These are phyloP conservation scores for Hericium alpestre DNA, from an alignment of 768 basidiomycete species.

Conservation along the genomic window DNA sequence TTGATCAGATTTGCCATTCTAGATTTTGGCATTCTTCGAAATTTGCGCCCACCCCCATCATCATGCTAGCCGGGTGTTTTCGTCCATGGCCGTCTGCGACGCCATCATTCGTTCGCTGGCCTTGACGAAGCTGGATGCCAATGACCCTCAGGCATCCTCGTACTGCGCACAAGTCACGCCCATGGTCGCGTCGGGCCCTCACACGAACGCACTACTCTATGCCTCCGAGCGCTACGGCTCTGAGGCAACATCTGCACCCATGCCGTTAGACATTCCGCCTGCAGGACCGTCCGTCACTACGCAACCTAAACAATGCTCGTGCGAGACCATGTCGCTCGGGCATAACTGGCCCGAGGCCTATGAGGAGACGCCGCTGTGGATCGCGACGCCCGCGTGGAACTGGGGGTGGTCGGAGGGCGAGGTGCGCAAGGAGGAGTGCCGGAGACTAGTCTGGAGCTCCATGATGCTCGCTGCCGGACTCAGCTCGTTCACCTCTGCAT, in stretches of 20 bases:
- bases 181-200: not conserved
- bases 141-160: constrained; percentile 26
- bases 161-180: constrained; percentile 6
- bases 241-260: not conserved
- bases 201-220: not conserved
- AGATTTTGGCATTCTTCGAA: constrained; percentile 68
- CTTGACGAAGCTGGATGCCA: constrained; percentile 48
- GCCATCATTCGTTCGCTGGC: constrained; percentile 53
- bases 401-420: constrained; percentile 48
- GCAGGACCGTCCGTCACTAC: not conserved
- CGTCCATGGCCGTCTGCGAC: constrained; percentile 54
- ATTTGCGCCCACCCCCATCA: constrained; percentile 58
- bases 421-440: constrained; percentile 59
- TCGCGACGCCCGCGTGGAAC: constrained; percentile 55
- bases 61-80: constrained; percentile 40
- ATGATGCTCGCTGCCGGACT: constrained; percentile 56
- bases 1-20: constrained; percentile 1
- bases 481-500: constrained; percentile 46
- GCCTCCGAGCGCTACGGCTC: not conserved
- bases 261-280: not conserved
- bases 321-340: constrained; percentile 39
- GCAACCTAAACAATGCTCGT: constrained; percentile 29
- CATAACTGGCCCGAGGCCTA: constrained; percentile 37
- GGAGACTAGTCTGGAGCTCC: constrained; percentile 65
- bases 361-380: constrained; percentile 54